A percentile compares a stretch with the other conserved stretches of the same genome.
Conservation (phyloP, 129 eudicot species). For the Chrysanthemum seticuspe region DNA sequence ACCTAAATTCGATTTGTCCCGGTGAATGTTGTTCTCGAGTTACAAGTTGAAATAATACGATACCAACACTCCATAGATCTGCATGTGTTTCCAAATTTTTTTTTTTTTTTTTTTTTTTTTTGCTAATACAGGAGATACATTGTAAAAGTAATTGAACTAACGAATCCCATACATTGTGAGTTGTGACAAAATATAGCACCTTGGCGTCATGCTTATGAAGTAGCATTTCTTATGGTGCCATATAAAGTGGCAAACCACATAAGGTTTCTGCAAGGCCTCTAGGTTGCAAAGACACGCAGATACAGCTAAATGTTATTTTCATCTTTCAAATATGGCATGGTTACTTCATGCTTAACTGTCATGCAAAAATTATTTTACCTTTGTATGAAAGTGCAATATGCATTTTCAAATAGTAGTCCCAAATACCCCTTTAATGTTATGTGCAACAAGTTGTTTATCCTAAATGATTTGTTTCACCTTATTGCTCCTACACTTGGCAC, state of each 20-base stretch:
- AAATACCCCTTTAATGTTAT: too few species aligned
- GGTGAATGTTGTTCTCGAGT: too few species aligned
- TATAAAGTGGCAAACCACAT: conserved; percentile 90
- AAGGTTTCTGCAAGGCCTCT: conserved; percentile 89
- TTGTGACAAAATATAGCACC: conserved; percentile 26
- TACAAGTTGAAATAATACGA: conserved; percentile 78
- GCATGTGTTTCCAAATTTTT: conserved; percentile 79
- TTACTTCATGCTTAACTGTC: background rate
- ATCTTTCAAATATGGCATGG: conserved; percentile 12
- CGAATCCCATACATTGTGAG: conserved; percentile 1
- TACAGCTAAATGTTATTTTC: conserved; percentile 1
- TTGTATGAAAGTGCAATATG: too few species aligned
- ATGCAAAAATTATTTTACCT: conserved; percentile 43
- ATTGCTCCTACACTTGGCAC: too few species aligned
- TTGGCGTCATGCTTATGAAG: conserved; percentile 94
- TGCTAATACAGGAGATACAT: conserved; percentile 16
- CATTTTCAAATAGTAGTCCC: too few species aligned
- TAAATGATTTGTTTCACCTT: too few species aligned
- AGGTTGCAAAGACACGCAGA: conserved; percentile 80
- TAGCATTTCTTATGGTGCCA: conserved; percentile 90
- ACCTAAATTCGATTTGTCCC: too few species aligned
- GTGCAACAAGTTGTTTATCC: too few species aligned
- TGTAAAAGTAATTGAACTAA: background rate
- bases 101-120: conserved; percentile 16
- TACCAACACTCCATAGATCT: conserved; percentile 99